A percentile compares a stretch with the other conserved stretches of the same genome.
phyloP scores from a whole-genome alignment of 202 grass and related monocot species.

The Carex arenaria region DNA sequence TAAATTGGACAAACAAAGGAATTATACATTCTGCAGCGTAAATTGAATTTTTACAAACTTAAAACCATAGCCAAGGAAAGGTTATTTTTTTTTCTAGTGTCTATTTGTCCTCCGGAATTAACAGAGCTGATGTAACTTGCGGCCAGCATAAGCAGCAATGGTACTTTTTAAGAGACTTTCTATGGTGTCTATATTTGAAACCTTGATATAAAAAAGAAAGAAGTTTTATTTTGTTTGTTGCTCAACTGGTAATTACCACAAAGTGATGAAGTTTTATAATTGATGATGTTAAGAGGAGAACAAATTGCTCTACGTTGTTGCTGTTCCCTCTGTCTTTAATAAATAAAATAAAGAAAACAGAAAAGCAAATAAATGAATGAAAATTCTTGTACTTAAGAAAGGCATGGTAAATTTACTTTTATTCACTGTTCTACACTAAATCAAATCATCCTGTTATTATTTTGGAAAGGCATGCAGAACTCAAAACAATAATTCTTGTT shows the following conservation, averaged over 20 bases:
- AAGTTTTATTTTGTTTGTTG: too few species aligned
- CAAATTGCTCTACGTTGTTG: too few species aligned
- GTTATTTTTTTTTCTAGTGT: not conserved
- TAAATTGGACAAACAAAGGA: too few species aligned
- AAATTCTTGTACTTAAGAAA: too few species aligned
- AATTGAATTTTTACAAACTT: too few species aligned
- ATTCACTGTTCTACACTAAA: slow-evolving; percentile 5
- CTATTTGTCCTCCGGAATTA: not conserved
- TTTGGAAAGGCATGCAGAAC: not conserved
- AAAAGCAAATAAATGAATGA: too few species aligned
- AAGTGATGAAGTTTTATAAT: too few species aligned
- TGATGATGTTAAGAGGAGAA: too few species aligned
- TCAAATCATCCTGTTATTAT: slow-evolving; percentile 6
- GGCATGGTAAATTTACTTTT: not conserved
- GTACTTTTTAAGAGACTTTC: too few species aligned
- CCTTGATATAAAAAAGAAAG: not conserved
- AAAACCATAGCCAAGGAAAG: not conserved
- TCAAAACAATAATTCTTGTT: not conserved
- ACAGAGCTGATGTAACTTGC: not conserved
- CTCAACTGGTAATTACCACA: not conserved
- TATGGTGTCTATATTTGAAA: not conserved
- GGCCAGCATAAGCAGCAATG: too few species aligned
- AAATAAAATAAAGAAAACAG: too few species aligned
- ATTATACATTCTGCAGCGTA: not conserved
- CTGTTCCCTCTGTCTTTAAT: too few species aligned